Base-by-base conservation (phyloP, 2,329 filamentous ascomycete species). In the Trichoderma koningiopsis region DNA sequence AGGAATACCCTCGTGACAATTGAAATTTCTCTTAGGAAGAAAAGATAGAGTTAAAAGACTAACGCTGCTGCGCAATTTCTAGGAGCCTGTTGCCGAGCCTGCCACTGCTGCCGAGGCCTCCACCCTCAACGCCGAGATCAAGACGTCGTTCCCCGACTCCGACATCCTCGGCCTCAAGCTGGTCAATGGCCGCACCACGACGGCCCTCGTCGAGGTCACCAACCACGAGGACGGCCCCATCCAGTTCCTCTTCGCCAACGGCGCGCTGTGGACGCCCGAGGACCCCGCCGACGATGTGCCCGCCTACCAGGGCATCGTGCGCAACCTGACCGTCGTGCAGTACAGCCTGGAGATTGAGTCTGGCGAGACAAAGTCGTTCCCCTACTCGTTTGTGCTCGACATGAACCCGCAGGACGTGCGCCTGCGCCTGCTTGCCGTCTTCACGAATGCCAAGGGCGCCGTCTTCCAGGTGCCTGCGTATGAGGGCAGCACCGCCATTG, bases 81-180 rank as follows among this genome's bases (percentile, higher is more conserved):
- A 43, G 40, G 40, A 43, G 40, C 40, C 40, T 43, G 40, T 19
- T 43, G 33, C 33, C 11, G 40, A 43, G 19, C 14, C 14, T 19
- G 14, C 5, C 1, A 7, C 14, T 19, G 19, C 7, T 3, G 16
- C 16, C 3, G 40, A 72, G 27, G 65, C 69, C 19, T 74, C 72
- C 68, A 72, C 69, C 70, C 80, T 91, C 76, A 88, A 89, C 72
- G 89, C 92, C 79, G 87, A 89, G 67, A 82, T 91, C 75, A 85
- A 86, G 73, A 86, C 90, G 70, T 85, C 84, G 79, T 87, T 89
- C 84, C 82, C 88, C 81, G 84, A 91, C 77, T 79, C 90, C 83
- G 93, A 96, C 84, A 90, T 97, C 81, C 96, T 97, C 75, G 96
- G 95, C 76, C 89, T 98, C 75, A 97, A 97, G 88, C 89, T 98